Percentiles rank a stretch among this genome's conserved stretches.
phyloP scores from a whole-genome alignment of 2,329 filamentous ascomycete species.

The Neoascochyta sp. region DNA sequence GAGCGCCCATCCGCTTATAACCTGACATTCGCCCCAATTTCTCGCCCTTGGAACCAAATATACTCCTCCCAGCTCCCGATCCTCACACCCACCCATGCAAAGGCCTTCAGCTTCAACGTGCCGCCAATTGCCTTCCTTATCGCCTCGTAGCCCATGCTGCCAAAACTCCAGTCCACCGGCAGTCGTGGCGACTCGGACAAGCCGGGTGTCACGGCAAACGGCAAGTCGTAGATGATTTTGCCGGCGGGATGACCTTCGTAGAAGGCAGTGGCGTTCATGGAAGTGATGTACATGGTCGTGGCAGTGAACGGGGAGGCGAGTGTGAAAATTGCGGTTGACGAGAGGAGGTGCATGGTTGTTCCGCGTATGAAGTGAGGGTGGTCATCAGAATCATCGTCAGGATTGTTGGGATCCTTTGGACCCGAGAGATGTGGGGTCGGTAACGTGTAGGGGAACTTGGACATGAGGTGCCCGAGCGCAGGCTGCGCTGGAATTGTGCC shows the following conservation, averaged over 20 bases:
- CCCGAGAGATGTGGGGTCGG: constrained; percentile 62
- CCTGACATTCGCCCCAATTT: constrained; percentile 48
- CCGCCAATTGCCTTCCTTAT: constrained; percentile 78
- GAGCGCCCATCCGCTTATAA: constrained; percentile 26
- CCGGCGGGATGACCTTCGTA: constrained; percentile 81
- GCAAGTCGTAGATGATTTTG: constrained; percentile 67
- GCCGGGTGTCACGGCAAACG: constrained; percentile 75
- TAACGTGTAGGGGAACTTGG: constrained; percentile 66
- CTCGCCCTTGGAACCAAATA: constrained; percentile 50
- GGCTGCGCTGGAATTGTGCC: constrained; percentile 72
- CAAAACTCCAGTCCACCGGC: constrained; percentile 76
- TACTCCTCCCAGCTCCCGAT: constrained; percentile 70
- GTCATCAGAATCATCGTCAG: constrained; percentile 25
- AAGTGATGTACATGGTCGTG: constrained; percentile 72
- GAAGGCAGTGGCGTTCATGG: constrained; percentile 77
- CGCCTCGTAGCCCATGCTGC: constrained; percentile 77
- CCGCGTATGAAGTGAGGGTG: constrained; percentile 72
- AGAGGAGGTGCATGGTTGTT: constrained; percentile 79
- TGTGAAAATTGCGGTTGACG: constrained; percentile 80
- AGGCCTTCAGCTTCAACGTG: constrained; percentile 70
- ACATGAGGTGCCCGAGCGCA: constrained; percentile 67
- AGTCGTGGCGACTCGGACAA: constrained; percentile 68
- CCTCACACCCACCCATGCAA: constrained; percentile 69
- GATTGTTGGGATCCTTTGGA: constrained; percentile 49
- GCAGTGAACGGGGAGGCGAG: constrained; percentile 72